phyloP scores from a whole-genome alignment of 75 land plant species.

The Selaginella tamariscina region DNA sequence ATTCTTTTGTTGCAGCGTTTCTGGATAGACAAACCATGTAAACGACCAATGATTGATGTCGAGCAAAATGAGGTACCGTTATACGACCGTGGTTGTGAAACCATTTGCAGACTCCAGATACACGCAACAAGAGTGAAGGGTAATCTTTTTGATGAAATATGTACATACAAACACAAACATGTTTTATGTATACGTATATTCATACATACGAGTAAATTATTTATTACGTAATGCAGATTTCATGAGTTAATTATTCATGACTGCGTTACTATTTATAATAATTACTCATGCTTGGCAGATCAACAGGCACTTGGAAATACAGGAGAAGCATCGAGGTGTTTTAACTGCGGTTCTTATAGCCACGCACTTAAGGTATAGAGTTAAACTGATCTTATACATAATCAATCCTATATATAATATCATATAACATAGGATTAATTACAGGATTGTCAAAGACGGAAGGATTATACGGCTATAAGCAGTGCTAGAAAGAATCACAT shows the following conservation, averaged over 20 bases:
- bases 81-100: conserved; percentile 64
- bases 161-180: neutral
- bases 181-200: neutral
- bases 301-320: conserved; percentile 28
- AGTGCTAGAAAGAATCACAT: conserved; percentile 61
- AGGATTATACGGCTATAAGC: conserved; percentile 59
- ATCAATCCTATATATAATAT: no score
- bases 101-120: conserved; percentile 29
- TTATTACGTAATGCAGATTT: neutral
- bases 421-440: no score
- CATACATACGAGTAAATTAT: neutral
- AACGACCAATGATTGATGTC: conserved; percentile 24
- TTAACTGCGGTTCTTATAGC: conserved; percentile 88
- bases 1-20: conserved; percentile 31
- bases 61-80: conserved; percentile 40
- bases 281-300: neutral
- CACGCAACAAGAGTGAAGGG: conserved; percentile 21
- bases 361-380: conserved; percentile 71
- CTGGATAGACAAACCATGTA: conserved; percentile 72
- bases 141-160: conserved; percentile 17
- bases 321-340: conserved; percentile 63
- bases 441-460: conserved; percentile 79
- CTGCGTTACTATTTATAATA: neutral
- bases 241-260: neutral
- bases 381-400: no score